These are phyloP conservation scores for Naganishia albida DNA, from an alignment of 1,284 basidiomycete genomes.

Conservation along the genomic window DNA sequence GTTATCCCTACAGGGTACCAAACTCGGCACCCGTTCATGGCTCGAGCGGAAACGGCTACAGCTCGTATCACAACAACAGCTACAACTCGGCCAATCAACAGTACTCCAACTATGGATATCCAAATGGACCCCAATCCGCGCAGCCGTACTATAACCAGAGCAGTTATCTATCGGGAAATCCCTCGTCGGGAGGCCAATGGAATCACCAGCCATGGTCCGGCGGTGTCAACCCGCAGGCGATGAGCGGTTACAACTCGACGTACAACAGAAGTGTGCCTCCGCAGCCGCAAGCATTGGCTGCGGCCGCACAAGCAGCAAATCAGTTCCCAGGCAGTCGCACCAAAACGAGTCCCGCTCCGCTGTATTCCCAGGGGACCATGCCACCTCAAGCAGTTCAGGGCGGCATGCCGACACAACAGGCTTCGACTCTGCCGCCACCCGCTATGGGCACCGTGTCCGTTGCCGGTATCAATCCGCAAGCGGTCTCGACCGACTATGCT, in stretches of 20 bases:
- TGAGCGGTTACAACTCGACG: slow-evolving; percentile 19
- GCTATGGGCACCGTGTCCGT: slow-evolving; percentile 4
- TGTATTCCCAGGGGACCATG: slow-evolving; percentile 22
- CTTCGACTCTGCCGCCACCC: slow-evolving; percentile 10
- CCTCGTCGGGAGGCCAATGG: slow-evolving; percentile 6
- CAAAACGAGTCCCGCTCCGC: slow-evolving; percentile 4
- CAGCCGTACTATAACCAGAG: slow-evolving; percentile 20
- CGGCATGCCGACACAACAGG: slow-evolving; percentile 12
- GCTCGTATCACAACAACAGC: slow-evolving; percentile 11
- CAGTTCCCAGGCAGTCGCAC: slow-evolving; percentile 9
- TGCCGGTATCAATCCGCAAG: slow-evolving; percentile 3
- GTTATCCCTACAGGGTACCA: slow-evolving; percentile 1
- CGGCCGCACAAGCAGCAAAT: slow-evolving; percentile 14
- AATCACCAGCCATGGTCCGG: slow-evolving; percentile 18
- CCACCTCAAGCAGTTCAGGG: slow-evolving; percentile 18
- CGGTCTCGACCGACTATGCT: slow-evolving; percentile 16
- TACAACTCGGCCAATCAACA: slow-evolving; percentile 12
- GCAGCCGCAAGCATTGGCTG: slow-evolving; percentile 19
- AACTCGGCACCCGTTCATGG: slow-evolving; percentile 14
- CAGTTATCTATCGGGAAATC: slow-evolving; percentile 12
- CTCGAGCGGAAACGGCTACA: slow-evolving; percentile 2
- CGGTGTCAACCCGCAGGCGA: slow-evolving; percentile 22
- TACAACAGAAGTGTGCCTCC: slow-evolving; percentile 12
- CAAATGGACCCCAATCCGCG: slow-evolving; percentile 16
- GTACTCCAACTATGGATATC: slow-evolving; percentile 21